Evolutionary conservation across 75 land plant genomes (phyloP).

Genomic region (Sequoiadendron giganteum): DNA sequence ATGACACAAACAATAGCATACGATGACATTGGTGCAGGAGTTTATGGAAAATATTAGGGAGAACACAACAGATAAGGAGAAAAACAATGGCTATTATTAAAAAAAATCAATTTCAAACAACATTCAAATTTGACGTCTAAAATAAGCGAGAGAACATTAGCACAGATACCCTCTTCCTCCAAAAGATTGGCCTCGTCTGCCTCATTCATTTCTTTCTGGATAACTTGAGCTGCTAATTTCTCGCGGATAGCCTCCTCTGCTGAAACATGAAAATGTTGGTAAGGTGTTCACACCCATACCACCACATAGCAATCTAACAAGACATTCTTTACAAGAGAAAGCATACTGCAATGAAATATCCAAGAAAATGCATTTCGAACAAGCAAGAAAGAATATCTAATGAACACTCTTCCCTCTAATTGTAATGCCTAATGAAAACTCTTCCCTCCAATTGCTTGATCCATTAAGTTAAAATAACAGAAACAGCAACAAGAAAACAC

Average conservation of each 20-base stretch:
- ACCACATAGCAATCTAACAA: neutral
- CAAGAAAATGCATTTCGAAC: neutral
- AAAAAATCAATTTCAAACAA: neutral
- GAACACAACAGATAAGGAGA: neutral
- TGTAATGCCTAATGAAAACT: neutral
- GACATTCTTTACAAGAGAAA: neutral
- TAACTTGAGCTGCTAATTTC: conserved; percentile 42
- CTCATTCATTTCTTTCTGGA: conserved; percentile 60
- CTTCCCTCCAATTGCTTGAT: neutral
- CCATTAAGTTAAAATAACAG: neutral
- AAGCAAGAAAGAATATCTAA: neutral
- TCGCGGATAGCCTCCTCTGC: conserved; percentile 60
- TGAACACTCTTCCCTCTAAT: too few species aligned
- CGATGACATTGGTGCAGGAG: neutral
- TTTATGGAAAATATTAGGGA: neutral
- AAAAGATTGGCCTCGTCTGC: conserved; percentile 82
- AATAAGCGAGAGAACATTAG: neutral
- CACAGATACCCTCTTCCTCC: conserved; percentile 75
- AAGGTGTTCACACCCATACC: conserved; percentile 9
- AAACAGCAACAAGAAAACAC: neutral
- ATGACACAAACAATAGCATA: neutral
- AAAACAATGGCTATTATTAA: neutral
- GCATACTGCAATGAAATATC: neutral
- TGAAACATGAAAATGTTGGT: conserved; percentile 13
- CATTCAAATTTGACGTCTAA: neutral